Evolutionary conservation across 2,329 filamentous ascomycete genomes (phyloP).

Genomic region (Epichloe glyceriae): DNA sequence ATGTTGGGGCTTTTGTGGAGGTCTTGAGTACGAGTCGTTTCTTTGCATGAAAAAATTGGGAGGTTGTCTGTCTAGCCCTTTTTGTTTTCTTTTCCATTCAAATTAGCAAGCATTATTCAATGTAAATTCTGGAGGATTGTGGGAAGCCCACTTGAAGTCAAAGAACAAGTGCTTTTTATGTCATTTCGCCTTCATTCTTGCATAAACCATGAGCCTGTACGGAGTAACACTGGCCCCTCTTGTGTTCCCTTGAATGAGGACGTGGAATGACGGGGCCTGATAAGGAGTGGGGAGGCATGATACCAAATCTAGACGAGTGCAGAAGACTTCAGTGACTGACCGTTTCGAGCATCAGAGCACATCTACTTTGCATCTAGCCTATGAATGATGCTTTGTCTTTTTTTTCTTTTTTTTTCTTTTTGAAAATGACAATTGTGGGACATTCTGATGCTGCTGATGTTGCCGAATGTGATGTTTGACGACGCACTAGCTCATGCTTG

Average conservation of each 20-base stretch:
- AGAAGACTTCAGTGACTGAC: background rate
- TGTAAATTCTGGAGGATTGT: background rate
- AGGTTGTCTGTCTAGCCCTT: background rate
- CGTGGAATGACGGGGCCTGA: background rate
- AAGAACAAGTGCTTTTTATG: background rate
- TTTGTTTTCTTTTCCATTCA: background rate
- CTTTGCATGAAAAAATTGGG: background rate
- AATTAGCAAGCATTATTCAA: conserved; percentile 1
- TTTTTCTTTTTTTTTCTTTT: background rate
- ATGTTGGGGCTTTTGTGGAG: background rate
- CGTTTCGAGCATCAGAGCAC: no score
- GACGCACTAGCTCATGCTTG: background rate
- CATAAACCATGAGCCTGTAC: no score
- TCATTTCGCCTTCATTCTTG: no score
- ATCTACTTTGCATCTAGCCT: no score
- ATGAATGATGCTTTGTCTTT: background rate
- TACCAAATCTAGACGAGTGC: background rate
- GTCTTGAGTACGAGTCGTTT: background rate
- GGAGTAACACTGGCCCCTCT: no score
- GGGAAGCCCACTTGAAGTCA: background rate
- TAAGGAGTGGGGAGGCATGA: background rate
- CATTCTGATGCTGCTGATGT: background rate
- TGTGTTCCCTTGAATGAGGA: background rate
- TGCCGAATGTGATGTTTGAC: background rate
- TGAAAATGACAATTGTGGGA: background rate